Percentiles rank a stretch among this genome's conserved stretches.
Conservation (phyloP, 179 eudicot species). For the Carnegiea gigantea region DNA sequence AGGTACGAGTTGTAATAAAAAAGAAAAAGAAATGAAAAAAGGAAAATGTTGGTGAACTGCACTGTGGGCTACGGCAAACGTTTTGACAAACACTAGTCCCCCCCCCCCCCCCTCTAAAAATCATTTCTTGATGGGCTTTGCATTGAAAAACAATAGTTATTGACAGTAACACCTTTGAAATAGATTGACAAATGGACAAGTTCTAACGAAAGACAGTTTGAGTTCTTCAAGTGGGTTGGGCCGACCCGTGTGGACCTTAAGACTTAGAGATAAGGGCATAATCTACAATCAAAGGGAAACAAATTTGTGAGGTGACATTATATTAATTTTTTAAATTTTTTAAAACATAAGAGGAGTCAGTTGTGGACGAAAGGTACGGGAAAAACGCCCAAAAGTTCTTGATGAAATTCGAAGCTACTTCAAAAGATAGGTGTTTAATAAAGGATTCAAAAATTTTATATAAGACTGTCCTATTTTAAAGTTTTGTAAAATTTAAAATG, state of each 20-base stretch:
- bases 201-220: not conserved
- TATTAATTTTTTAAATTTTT: too few relatives aligned
- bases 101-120: too few relatives aligned
- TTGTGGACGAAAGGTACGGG: too few relatives aligned
- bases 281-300: conserved; percentile 4
- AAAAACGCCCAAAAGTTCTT: too few relatives aligned
- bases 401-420: too few relatives aligned
- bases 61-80: not conserved
- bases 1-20: too few relatives aligned
- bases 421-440: too few relatives aligned
- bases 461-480: too few relatives aligned
- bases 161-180: not conserved
- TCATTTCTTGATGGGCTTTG: not conserved
- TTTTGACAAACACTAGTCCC: not conserved
- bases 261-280: conserved; percentile 24
- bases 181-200: conserved; percentile 8
- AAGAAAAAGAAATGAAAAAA: not conserved
- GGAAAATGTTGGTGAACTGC: not conserved
- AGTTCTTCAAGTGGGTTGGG: conserved; percentile 18
- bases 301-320: not conserved
- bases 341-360: too few relatives aligned
- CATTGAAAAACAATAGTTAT: not conserved
- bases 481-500: too few relatives aligned
- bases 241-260: conserved; percentile 23
- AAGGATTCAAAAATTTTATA: too few relatives aligned